These are phyloP conservation scores for Beta macrorhiza DNA, from an alignment of 179 eudicot genomes.

Conservation along the genomic window DNA sequence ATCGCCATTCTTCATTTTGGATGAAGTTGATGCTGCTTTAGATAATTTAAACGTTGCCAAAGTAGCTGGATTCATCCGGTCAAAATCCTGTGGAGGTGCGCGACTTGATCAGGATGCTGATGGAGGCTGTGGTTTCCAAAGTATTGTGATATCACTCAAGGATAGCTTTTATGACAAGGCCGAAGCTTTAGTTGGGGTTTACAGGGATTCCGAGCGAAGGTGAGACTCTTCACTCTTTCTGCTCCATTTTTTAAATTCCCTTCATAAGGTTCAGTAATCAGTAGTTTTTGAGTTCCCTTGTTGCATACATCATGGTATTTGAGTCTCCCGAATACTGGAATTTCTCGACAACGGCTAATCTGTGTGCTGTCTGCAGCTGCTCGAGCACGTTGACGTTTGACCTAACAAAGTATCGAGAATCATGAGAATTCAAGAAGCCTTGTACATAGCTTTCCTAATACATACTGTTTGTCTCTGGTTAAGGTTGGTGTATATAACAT, in stretches of 20 bases:
- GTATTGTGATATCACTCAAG: constrained; percentile 96
- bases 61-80: constrained; percentile 94
- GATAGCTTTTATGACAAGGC: constrained; percentile 98
- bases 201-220: constrained; percentile 87
- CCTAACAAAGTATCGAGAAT: constrained; percentile 79
- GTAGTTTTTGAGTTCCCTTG: background rate
- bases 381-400: constrained; percentile 84
- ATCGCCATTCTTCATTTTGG: constrained; percentile 96
- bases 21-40: constrained; percentile 98
- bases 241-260: background rate
- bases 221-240: constrained; percentile 24
- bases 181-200: constrained; percentile 96
- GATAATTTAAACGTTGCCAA: constrained; percentile 97
- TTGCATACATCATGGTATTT: background rate
- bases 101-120: constrained; percentile 46
- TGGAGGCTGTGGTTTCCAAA: constrained; percentile 81
- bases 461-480: constrained; percentile 4
- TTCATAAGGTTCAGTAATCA: background rate
- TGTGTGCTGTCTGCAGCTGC: constrained; percentile 54
- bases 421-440: constrained; percentile 31
- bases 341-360: constrained; percentile 5
- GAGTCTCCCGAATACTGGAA: background rate
- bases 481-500: constrained; percentile 27
- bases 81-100: constrained; percentile 84
- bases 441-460: constrained; percentile 32